A percentile compares a stretch with the other conserved stretches of the same genome.
These are phyloP conservation scores for Pseudopyrenochaeta lycopersici DNA, from an alignment of 2,329 filamentous ascomycete genomes.

Conservation along the genomic window DNA sequence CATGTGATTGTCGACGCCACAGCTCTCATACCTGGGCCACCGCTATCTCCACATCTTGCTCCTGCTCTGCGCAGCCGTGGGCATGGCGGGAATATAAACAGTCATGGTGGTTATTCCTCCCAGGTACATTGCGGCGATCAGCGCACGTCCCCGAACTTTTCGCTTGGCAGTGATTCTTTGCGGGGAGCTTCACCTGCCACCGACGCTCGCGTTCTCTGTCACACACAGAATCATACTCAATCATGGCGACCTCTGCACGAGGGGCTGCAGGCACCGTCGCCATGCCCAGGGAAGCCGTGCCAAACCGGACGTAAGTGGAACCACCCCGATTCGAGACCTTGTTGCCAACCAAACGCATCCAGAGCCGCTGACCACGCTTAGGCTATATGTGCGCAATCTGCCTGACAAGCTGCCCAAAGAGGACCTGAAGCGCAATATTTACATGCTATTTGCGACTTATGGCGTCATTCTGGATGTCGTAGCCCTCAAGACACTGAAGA, in stretches of 20 bases:
- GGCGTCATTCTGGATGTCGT: constrained; percentile 92
- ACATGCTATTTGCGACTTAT: constrained; percentile 93
- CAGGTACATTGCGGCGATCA: constrained; percentile 14
- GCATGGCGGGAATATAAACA: background rate
- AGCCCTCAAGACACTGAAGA: constrained; percentile 85
- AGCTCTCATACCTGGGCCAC: background rate
- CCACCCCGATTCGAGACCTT: background rate
- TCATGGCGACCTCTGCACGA: constrained; percentile 37
- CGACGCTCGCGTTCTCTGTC: constrained; percentile 16
- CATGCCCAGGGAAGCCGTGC: constrained; percentile 25
- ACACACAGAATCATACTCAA: constrained; percentile 1
- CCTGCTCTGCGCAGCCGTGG: constrained; percentile 4
- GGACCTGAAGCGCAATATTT: constrained; percentile 85
- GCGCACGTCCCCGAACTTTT: constrained; percentile 28
- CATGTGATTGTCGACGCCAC: no score
- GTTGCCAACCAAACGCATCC: background rate
- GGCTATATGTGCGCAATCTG: constrained; percentile 89
- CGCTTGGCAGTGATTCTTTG: constrained; percentile 33
- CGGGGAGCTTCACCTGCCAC: constrained; percentile 32
- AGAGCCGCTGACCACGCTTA: constrained; percentile 51
- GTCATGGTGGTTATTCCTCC: background rate
- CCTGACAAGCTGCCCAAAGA: constrained; percentile 89
- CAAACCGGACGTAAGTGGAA: constrained; percentile 47
- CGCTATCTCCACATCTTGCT: constrained; percentile 7
- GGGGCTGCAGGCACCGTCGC: constrained; percentile 33